Conservation (phyloP, 2,329 filamentous ascomycete genomes). For the Coleophoma eucalyptorum region DNA sequence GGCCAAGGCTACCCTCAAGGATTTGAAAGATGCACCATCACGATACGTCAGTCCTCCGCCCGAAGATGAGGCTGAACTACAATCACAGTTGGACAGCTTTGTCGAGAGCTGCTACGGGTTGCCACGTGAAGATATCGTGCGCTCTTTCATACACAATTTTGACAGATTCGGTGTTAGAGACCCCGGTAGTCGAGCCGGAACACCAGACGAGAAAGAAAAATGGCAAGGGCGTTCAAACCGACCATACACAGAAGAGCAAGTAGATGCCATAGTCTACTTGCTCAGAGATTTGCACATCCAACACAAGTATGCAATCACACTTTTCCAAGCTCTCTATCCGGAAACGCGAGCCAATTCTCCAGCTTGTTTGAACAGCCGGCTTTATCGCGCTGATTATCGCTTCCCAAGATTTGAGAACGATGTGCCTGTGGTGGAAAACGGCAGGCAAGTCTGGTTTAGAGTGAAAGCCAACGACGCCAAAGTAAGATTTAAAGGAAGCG, state of each 20-base stretch:
- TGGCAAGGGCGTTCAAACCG: constrained; percentile 7
- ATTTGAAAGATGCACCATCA: no score
- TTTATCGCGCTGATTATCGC: background rate
- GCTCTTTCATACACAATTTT: no score
- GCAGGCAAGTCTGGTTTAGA: background rate
- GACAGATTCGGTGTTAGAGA: no score
- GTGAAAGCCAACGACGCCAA: background rate
- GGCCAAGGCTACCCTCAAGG: no score
- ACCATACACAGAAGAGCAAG: constrained; percentile 8
- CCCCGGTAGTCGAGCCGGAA: no score
- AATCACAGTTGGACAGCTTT: no score
- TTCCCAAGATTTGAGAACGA: background rate
- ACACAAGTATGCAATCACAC: background rate
- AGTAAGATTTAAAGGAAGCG: background rate
- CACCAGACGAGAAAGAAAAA: no score
- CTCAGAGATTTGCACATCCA: constrained; percentile 4
- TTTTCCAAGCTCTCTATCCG: background rate
- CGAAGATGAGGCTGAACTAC: no score
- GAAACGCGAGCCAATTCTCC: background rate
- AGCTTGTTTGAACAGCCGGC: background rate
- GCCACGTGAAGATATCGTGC: no score
- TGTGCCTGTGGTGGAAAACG: background rate
- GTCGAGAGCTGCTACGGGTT: no score
- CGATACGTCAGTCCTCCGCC: no score
- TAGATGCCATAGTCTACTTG: constrained; percentile 11